Evolutionary conservation across 2,329 filamentous ascomycete genomes (phyloP).

Genomic region (Aspergillus sp.): DNA sequence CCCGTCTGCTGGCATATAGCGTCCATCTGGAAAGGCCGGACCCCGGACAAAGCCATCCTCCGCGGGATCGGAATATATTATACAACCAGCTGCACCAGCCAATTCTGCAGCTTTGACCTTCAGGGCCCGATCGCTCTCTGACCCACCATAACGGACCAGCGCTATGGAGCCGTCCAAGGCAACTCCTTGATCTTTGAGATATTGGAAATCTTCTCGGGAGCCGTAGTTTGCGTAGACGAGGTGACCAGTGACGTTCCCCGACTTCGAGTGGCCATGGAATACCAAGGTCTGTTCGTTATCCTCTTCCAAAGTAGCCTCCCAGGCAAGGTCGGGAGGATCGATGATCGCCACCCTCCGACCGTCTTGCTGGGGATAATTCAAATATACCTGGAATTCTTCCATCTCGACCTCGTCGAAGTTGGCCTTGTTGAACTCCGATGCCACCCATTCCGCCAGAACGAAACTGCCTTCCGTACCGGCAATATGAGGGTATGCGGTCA

Average conservation of each 20-base stretch:
- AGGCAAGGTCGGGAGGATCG: conserved; percentile 66
- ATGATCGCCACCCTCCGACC: conserved; percentile 82
- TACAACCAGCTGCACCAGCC: conserved; percentile 80
- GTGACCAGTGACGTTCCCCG: conserved; percentile 81
- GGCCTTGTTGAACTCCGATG: conserved; percentile 71
- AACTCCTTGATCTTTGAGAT: conserved; percentile 69
- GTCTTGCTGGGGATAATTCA: conserved; percentile 81
- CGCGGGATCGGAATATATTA: conserved; percentile 88
- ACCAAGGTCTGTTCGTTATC: conserved; percentile 72
- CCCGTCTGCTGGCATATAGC: conserved; percentile 76
- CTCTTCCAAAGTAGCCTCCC: conserved; percentile 85
- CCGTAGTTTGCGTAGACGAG: conserved; percentile 93
- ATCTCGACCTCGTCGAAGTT: conserved; percentile 74
- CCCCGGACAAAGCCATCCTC: conserved; percentile 81
- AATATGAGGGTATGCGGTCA: conserved; percentile 83
- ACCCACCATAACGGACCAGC: conserved; percentile 77
- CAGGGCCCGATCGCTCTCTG: conserved; percentile 69
- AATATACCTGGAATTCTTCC: conserved; percentile 82
- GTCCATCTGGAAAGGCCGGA: conserved; percentile 71
- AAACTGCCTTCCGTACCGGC: conserved; percentile 94
- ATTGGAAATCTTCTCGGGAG: conserved; percentile 77
- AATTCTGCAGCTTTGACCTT: conserved; percentile 90
- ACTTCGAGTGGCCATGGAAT: conserved; percentile 87
- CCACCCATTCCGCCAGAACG: conserved; percentile 79
- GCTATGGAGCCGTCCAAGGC: conserved; percentile 78